These are phyloP conservation scores for Aureococcus anophagefferens DNA, from an alignment of 108 stramenopile species.

Conservation along the genomic window DNA sequence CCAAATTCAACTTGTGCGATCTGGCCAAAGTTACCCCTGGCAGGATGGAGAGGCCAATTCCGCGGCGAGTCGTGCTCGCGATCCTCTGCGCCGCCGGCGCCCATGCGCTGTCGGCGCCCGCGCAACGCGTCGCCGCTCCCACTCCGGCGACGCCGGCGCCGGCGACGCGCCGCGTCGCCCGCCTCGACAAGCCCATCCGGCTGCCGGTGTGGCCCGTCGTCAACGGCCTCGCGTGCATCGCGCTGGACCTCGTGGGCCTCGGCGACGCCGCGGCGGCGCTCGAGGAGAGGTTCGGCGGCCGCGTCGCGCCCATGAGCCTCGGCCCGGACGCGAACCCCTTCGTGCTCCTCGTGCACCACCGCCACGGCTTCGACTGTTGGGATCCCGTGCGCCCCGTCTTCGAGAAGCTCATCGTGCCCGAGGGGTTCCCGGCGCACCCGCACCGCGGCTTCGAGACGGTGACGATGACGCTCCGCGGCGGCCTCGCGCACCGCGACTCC, in stretches of 20 bases:
- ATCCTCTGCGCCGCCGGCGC: no score
- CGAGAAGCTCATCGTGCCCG: slow-evolving; percentile 53
- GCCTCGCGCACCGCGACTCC: slow-evolving; percentile 69
- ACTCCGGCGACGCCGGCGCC: no score
- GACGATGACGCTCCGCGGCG: slow-evolving; percentile 64
- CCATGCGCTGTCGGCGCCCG: no score
- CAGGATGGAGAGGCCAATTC: no score
- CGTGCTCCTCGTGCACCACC: slow-evolving; percentile 69
- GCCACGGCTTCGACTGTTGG: slow-evolving; percentile 57
- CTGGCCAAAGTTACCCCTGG: no score
- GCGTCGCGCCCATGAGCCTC: not conserved
- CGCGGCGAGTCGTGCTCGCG: no score
- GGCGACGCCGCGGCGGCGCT: no score
- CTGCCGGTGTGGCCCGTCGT: slow-evolving; percentile 69
- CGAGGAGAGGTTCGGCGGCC: not conserved
- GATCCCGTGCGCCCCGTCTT: slow-evolving; percentile 52
- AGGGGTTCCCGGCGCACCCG: slow-evolving; percentile 76
- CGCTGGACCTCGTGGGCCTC: no score
- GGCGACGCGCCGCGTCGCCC: not conserved
- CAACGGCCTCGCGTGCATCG: slow-evolving; percentile 37
- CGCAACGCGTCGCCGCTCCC: no score
- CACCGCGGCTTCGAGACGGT: slow-evolving; percentile 73
- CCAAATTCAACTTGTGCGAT: no score
- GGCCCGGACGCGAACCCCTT: slow-evolving; percentile 37
- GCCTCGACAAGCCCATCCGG: slow-evolving; percentile 42